Evolutionary conservation across 2,329 filamentous ascomycete species (phyloP), one percentile per base, ranked within the genome.

Genomic region (Bretziella fagacearum): DNA sequence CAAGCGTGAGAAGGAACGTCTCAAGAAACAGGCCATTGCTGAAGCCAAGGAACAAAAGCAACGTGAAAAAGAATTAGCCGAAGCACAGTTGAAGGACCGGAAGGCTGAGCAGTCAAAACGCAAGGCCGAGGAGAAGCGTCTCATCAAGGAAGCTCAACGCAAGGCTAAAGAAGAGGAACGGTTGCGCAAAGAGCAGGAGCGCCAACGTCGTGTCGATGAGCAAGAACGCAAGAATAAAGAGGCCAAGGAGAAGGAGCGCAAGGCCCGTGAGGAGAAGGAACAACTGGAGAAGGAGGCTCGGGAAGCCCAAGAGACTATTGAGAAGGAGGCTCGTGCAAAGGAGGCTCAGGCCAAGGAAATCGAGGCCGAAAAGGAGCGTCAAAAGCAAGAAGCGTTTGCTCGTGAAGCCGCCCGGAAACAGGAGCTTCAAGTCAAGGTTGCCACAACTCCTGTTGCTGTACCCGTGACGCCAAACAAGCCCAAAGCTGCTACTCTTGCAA

Each of bases 151-250:
- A 58, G 82, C 84, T 3, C 84, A 93, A 62, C 85, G 80, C 61
- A 93, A 84, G 61, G 82, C 83, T 23, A 84, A 85, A 53, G 91
- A 96, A 57, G 89, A 95, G 56, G 87, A 94, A 56, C 79, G 80
- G 44, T 67, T 79, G 49, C 75, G 79, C 48, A 94, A 86, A 60
- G 89, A 96, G 59, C 80, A 81, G 3, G 89, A 96, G 56, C 83
- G 81, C 57, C 74, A 80, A 59, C 79, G 79, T 52, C 77, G 83
- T 42, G 67, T 81, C 47, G 80, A 85, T 57, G 86, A 95, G 58
- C 85, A 93, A 60, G 89, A 96, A 60, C 79, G 84, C 49, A 94
- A 87, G 61, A 74, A 76, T 43, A 50, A 43, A 20, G 52, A 53
- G 30, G 59, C 60, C n/a, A 72, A 67, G 54, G 68, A 71, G 55